Percentiles rank a stretch among this genome's conserved stretches.
phyloP scores from a whole-genome alignment of 129 eudicot species.

The Escallonia herrerae region DNA sequence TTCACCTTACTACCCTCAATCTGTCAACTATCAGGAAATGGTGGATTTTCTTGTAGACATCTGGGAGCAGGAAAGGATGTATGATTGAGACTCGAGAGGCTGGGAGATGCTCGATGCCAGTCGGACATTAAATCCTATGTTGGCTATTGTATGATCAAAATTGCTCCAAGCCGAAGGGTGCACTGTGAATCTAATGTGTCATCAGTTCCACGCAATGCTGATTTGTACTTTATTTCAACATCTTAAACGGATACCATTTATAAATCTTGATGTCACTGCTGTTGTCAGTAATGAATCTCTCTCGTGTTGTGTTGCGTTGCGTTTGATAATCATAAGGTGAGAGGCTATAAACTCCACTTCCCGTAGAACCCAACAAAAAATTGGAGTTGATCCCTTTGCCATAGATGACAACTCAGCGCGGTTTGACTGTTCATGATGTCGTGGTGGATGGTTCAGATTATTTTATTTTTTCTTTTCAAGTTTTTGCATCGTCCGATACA shows the following conservation, averaged over 20 bases:
- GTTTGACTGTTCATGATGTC: no score
- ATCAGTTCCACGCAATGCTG: neutral
- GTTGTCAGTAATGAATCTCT: no score
- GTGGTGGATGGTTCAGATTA: no score
- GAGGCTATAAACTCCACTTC: no score
- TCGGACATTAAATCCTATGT: neutral
- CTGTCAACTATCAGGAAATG: conserved; percentile 52
- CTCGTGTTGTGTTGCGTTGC: neutral
- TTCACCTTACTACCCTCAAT: neutral
- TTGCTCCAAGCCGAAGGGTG: neutral
- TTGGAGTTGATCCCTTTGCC: no score
- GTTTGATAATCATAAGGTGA: neutral
- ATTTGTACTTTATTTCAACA: neutral
- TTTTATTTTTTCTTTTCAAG: no score
- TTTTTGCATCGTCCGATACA: no score
- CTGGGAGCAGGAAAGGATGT: conserved; percentile 85
- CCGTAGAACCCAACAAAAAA: no score
- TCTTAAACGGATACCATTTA: no score
- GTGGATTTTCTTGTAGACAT: conserved; percentile 68
- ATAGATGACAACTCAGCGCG: no score
- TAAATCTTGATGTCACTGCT: neutral
- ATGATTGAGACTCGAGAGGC: conserved; percentile 41
- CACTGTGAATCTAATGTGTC: neutral
- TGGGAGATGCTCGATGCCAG: neutral
- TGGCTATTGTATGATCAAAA: neutral